Conservation (phyloP, 345 rosid genomes). For the Linum lewisii region DNA sequence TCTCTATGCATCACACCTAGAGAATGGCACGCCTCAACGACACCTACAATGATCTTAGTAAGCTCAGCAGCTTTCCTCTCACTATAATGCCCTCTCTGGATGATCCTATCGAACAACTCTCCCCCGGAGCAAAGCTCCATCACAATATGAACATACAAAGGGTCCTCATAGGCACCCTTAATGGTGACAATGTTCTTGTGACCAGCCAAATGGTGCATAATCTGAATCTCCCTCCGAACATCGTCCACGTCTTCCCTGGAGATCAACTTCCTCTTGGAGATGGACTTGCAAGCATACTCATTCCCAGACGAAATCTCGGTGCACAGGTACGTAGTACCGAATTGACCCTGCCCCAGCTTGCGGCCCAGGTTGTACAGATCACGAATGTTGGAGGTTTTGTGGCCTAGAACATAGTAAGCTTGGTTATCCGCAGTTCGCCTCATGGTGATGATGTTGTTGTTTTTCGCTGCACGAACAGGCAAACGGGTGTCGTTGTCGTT, state of each 20-base stretch:
- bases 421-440: slow-evolving; percentile 61
- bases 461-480: slow-evolving; percentile 35
- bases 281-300: slow-evolving; percentile 95
- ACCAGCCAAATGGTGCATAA: slow-evolving; percentile 99
- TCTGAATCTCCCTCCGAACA: slow-evolving; percentile 93
- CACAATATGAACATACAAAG: slow-evolving; percentile 74
- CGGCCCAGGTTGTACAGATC: slow-evolving; percentile 77
- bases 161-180: slow-evolving; percentile 92
- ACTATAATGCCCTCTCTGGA: slow-evolving; percentile 93
- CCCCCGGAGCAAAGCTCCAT: slow-evolving; percentile 98
- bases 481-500: slow-evolving; percentile 24
- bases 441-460: slow-evolving; percentile 54
- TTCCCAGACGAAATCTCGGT: slow-evolving; percentile 50
- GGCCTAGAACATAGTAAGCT: slow-evolving; percentile 73
- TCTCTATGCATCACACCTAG: slow-evolving; percentile 99
- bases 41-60: slow-evolving; percentile 88
- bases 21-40: slow-evolving; percentile 92
- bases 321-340: slow-evolving; percentile 86
- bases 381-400: slow-evolving; percentile 71
- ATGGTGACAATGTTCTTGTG: slow-evolving; percentile 87
- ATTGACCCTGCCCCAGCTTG: slow-evolving; percentile 93
- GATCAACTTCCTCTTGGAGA: slow-evolving; percentile 86
- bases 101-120: slow-evolving; percentile 90
- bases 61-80: slow-evolving; percentile 95
- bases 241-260: slow-evolving; percentile 94